Evolutionary conservation across 164 flowering plant species (phyloP).

Genomic region (Aristolochia fimbriata): DNA sequence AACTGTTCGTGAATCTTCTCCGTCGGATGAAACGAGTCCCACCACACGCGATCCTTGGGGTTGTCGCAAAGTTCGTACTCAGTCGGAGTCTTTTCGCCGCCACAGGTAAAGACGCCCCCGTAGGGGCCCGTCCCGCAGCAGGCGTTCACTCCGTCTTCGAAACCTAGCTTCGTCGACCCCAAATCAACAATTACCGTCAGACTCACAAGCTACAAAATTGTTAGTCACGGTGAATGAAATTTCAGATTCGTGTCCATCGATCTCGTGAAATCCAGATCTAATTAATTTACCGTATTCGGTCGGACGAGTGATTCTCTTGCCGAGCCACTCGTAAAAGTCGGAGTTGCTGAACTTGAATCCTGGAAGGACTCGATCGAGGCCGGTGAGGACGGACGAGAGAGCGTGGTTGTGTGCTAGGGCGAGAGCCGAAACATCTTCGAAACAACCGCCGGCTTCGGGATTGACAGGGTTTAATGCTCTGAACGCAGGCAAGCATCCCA

Average conservation of each 20-base stretch:
- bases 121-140: slow-evolving; percentile 57
- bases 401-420: slow-evolving; percentile 40
- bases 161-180: slow-evolving; percentile 20
- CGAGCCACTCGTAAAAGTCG: slow-evolving; percentile 40
- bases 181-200: no score
- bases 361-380: slow-evolving; percentile 16
- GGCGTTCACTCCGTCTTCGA: slow-evolving; percentile 47
- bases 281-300: slow-evolving; percentile 32
- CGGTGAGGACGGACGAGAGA: slow-evolving; percentile 24
- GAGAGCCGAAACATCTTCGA: slow-evolving; percentile 34
- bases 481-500: slow-evolving; percentile 49
- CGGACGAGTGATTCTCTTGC: slow-evolving; percentile 28
- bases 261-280: not conserved
- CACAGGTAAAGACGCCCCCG: slow-evolving; percentile 37
- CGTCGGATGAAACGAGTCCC: slow-evolving; percentile 50
- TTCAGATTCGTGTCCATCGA: not conserved
- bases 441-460: slow-evolving; percentile 29
- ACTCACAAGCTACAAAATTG: no score
- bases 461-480: slow-evolving; percentile 29
- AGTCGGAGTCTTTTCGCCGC: slow-evolving; percentile 24
- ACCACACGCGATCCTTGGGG: slow-evolving; percentile 33
- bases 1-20: slow-evolving; percentile 40
- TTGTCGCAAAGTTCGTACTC: slow-evolving; percentile 30
- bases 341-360: slow-evolving; percentile 42
- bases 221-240: not conserved